Evolutionary conservation across 345 rosid species (phyloP).

Genomic region (Eucalyptus tenuipes): DNA sequence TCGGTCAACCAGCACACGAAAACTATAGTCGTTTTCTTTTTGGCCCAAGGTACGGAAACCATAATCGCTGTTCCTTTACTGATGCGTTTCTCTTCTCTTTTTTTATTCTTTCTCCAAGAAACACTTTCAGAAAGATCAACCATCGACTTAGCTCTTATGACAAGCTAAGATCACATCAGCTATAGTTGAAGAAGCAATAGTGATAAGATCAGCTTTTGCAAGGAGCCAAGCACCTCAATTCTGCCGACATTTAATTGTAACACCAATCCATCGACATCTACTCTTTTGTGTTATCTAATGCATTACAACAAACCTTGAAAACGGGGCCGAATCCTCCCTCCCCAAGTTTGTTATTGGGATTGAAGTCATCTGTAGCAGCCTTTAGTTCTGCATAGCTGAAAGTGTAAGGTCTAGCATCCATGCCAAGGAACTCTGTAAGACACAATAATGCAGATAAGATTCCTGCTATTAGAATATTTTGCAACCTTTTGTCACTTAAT

Average conservation of each 20-base stretch:
- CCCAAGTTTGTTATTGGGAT: constrained; percentile 56
- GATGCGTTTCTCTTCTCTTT: not conserved
- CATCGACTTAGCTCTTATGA: not conserved
- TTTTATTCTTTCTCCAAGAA: not conserved
- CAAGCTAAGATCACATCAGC: not conserved
- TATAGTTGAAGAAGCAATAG: not conserved
- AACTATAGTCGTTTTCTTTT: not conserved
- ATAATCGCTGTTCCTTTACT: not conserved
- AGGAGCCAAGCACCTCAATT: not conserved
- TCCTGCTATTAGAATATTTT: not conserved
- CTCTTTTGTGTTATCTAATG: no score
- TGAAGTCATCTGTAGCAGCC: constrained; percentile 56
- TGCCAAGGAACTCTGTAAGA: constrained; percentile 28
- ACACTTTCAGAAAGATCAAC: not conserved
- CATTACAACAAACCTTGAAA: constrained; percentile 1
- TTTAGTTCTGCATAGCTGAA: constrained; percentile 50
- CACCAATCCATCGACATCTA: not conserved
- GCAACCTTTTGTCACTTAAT: not conserved
- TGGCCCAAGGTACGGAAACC: not conserved
- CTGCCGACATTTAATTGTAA: not conserved
- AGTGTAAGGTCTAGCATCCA: constrained; percentile 46
- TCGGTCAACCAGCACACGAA: not conserved
- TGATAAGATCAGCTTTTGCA: not conserved
- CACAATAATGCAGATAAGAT: not conserved
- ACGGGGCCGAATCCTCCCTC: constrained; percentile 92